These are phyloP conservation scores for Ceratonia siliqua DNA, from an alignment of 306 rosid species.

Conservation along the genomic window DNA sequence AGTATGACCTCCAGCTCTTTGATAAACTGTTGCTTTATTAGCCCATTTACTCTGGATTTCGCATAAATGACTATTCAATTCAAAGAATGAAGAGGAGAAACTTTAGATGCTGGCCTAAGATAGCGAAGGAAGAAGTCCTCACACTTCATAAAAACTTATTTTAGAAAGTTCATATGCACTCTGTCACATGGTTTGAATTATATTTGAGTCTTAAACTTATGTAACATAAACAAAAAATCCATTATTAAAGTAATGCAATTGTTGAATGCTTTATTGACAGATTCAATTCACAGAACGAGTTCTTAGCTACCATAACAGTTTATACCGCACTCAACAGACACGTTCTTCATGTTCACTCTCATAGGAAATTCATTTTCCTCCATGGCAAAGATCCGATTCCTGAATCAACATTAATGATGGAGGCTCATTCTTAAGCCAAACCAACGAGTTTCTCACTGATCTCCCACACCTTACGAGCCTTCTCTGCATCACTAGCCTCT, in stretches of 20 bases:
- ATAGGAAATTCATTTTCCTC: constrained; percentile 32
- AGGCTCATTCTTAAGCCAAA: constrained; percentile 48
- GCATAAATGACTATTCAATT: background rate
- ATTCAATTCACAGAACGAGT: constrained; percentile 19
- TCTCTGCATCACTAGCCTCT: constrained; percentile 71
- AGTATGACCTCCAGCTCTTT: background rate
- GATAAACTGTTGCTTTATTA: background rate
- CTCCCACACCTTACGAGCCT: constrained; percentile 85
- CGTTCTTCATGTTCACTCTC: background rate
- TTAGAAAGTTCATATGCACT: constrained; percentile 20
- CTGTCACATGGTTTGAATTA: constrained; percentile 18
- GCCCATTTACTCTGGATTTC: background rate
- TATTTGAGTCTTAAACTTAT: too few species aligned
- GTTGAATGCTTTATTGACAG: constrained; percentile 41
- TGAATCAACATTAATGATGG: constrained; percentile 3
- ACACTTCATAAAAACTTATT: too few species aligned
- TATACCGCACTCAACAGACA: constrained; percentile 24
- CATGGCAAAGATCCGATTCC: background rate
- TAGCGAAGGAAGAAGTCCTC: too few species aligned
- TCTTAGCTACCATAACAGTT: constrained; percentile 18
- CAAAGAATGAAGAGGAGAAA: background rate
- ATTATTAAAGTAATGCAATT: too few species aligned
- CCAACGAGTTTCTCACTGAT: constrained; percentile 81
- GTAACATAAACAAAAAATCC: too few species aligned
- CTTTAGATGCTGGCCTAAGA: background rate